Base-by-base conservation (phyloP, 805 yeast genomes). In the Candida parachauliodes region DNA sequence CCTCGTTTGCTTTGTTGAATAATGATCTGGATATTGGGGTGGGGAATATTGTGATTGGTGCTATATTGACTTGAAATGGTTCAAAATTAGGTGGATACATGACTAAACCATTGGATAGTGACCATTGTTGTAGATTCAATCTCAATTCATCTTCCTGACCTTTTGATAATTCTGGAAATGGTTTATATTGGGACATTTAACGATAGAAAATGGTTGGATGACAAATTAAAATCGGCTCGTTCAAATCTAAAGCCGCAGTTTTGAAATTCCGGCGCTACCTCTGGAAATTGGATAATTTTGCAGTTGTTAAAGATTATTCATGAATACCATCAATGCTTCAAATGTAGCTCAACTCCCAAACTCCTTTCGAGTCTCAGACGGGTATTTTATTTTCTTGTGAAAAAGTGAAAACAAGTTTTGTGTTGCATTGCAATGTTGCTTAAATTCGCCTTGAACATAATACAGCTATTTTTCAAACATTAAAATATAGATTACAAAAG, bases 11-110 rank as follows among this genome's bases (percentile, higher is more conserved):
- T 43, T 72, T 68, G 8, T 76, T 69, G 57, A 86, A 91, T 37
- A 83, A 78, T 2, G 53, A 37, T 39, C 63, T 70, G 3, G 96
- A 91, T 46, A 88, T 79, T 5, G 96, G 95, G 0, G 97, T 84
- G 4, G 99, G 99, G 52, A 70, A 88, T 20, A 91, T 51, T 1
- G 98, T 93, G 8, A 88, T 79, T 26, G 99, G 98, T 1, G 96
- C 96, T 36, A 73, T 74, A 28, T 65, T 65, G n/a, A 74, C 73
- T 34, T 62, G 58, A 48, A 62, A 70, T 16, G 52, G 44, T 9
- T 63, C 44, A 50, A 70, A 77, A 18, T 72, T 66, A 1, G 81
- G 79, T 1, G 88, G 88, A 50, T 85, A 82, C 80, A 89, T 81
- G n/a, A 79, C 73, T 30, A 89, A 66, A 2, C 97, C 96, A 60